A percentile compares a stretch with the other conserved stretches of the same genome.
Conservation (phyloP, 495 filamentous ascomycete species). For the Penicillium argentinense region DNA sequence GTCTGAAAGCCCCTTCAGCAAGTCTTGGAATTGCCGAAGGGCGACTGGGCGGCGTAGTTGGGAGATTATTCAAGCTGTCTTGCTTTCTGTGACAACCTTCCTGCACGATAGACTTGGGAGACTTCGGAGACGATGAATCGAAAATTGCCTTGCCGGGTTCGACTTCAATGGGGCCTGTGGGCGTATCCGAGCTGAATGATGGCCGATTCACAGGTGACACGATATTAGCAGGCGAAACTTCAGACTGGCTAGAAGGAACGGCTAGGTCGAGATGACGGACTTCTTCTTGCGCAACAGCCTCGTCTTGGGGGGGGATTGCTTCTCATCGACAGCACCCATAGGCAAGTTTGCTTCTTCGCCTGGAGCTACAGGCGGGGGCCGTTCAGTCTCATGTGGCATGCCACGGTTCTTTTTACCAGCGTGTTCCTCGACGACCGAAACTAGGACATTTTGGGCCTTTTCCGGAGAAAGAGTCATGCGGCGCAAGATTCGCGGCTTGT, state of each 20-base stretch:
- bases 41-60: constrained; percentile 27
- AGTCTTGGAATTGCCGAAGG: constrained; percentile 55
- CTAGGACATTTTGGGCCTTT: constrained; percentile 65
- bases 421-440: constrained; percentile 70
- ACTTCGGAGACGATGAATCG: constrained; percentile 12
- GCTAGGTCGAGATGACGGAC: constrained; percentile 73
- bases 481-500: constrained; percentile 36
- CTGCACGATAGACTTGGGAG: not conserved
- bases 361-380: constrained; percentile 6
- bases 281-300: constrained; percentile 43
- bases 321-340: constrained; percentile 13
- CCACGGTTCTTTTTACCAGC: constrained; percentile 39
- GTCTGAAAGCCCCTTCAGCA: constrained; percentile 43
- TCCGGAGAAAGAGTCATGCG: constrained; percentile 62
- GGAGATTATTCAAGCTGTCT: constrained; percentile 3
- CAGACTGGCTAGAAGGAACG: constrained; percentile 46
- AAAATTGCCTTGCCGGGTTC: constrained; percentile 6
- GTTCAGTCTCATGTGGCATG: constrained; percentile 14
- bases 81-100: not conserved
- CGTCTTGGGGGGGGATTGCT: constrained; percentile 23
- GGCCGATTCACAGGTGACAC: constrained; percentile 6
- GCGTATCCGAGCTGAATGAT: constrained; percentile 4
- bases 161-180: constrained; percentile 10
- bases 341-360: constrained; percentile 14
- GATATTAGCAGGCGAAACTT: constrained; percentile 12